Percentiles rank a stretch among this genome's conserved stretches.
Evolutionary conservation across 2,329 filamentous ascomycete genomes (phyloP).

Genomic region (Aspergillus floridensis): DNA sequence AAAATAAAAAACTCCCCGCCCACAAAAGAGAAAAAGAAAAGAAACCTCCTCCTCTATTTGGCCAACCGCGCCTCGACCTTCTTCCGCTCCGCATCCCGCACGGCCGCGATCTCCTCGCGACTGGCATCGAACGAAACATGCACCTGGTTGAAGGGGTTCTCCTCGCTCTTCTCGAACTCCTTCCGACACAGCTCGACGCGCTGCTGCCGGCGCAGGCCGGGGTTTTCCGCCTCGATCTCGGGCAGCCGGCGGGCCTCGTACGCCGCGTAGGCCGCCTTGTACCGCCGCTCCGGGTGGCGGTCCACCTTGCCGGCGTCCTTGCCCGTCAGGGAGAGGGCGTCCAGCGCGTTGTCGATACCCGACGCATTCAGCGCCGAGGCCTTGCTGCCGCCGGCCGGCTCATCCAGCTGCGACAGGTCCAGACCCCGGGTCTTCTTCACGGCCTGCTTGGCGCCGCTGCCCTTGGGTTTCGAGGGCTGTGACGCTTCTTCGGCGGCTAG

Average conservation of each 20-base stretch:
- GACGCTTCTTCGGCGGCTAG: constrained; percentile 77
- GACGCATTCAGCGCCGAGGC: constrained; percentile 68
- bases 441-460: constrained; percentile 45
- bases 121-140: constrained; percentile 72
- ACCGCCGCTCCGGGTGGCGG: constrained; percentile 81
- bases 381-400: constrained; percentile 48
- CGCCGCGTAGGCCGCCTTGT: constrained; percentile 77
- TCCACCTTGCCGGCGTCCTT: constrained; percentile 69
- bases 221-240: constrained; percentile 82
- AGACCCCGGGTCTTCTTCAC: constrained; percentile 53
- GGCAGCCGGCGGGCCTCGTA: constrained; percentile 78
- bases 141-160: constrained; percentile 93
- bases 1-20: too few species aligned
- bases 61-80: constrained; percentile 71
- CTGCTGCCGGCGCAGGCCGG: constrained; percentile 77
- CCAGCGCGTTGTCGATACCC: constrained; percentile 90
- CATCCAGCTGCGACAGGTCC: constrained; percentile 73
- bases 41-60: constrained; percentile 17
- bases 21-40: background rate
- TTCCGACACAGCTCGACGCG: constrained; percentile 79
- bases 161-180: constrained; percentile 91
- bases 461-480: constrained; percentile 60
- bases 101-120: constrained; percentile 69
- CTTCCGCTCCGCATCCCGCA: constrained; percentile 64
- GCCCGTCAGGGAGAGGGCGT: constrained; percentile 70